Evolutionary conservation across 129 eudicot species (phyloP).

Genomic region (Lonicera japonica): DNA sequence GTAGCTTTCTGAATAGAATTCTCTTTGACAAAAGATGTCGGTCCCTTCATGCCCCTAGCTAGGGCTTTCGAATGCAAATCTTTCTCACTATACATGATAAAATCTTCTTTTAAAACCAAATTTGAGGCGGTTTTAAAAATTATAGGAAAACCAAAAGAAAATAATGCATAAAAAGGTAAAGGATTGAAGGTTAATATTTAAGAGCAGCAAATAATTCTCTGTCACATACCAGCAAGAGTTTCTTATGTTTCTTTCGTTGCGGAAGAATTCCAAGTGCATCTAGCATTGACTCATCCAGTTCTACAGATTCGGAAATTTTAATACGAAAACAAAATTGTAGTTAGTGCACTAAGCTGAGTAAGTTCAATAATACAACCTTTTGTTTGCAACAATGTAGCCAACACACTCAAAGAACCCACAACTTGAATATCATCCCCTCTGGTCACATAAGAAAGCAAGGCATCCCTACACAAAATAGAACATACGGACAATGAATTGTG

Average conservation of each 20-base stretch:
- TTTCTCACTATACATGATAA: too few relatives aligned
- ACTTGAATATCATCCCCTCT: slow-evolving; percentile 78
- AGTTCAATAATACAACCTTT: slow-evolving; percentile 46
- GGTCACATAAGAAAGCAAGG: slow-evolving; percentile 64
- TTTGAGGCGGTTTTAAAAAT: neutral
- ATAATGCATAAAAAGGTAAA: neutral
- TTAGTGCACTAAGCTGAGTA: slow-evolving; percentile 9
- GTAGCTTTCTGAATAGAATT: too few relatives aligned
- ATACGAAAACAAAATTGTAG: slow-evolving; percentile 13
- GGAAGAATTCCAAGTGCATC: slow-evolving; percentile 98
- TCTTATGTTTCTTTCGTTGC: slow-evolving; percentile 88
- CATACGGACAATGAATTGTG: neutral
- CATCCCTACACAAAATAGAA: slow-evolving; percentile 56
- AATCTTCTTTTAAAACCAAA: neutral
- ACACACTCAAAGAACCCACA: slow-evolving; percentile 73
- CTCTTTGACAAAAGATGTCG: too few relatives aligned
- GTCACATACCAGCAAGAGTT: slow-evolving; percentile 73
- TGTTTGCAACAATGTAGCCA: slow-evolving; percentile 80
- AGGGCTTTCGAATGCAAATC: too few relatives aligned
- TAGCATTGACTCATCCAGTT: slow-evolving; percentile 89
- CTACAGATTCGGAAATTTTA: slow-evolving; percentile 34
- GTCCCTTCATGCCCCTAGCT: too few relatives aligned
- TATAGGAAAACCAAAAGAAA: slow-evolving; percentile 4
- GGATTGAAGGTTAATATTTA: neutral
- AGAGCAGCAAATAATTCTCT: neutral